Evolutionary conservation across 2,329 filamentous ascomycete genomes (phyloP).

Genomic region (Blastomyces parvus): DNA sequence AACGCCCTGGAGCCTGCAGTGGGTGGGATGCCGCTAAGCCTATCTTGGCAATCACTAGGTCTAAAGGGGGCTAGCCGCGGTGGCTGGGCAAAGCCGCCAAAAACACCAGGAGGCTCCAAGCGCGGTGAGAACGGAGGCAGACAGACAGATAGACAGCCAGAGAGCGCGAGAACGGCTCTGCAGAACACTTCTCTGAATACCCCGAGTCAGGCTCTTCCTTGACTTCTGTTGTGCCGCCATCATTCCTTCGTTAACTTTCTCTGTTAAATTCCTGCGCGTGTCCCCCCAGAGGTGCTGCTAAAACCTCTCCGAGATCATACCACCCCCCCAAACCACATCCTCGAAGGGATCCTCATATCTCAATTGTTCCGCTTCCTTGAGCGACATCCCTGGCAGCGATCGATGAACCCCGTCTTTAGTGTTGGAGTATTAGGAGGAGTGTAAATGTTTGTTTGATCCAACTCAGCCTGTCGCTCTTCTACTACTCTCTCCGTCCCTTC

Average conservation of each 20-base stretch:
- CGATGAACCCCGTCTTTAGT: neutral
- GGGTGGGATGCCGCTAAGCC: slow-evolving; percentile 7
- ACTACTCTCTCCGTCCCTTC: neutral
- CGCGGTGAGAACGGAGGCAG: neutral
- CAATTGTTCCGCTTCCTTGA: neutral
- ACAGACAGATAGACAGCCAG: slow-evolving; percentile 4
- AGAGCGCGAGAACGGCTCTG: slow-evolving; percentile 1
- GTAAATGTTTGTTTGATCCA: slow-evolving; percentile 5
- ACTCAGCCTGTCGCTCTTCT: neutral
- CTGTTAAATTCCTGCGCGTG: neutral
- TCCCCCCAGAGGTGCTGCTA: neutral
- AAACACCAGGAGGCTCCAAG: slow-evolving; percentile 6
- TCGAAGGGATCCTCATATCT: neutral
- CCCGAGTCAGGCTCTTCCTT: neutral
- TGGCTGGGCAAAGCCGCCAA: slow-evolving; percentile 10
- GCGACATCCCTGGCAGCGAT: neutral
- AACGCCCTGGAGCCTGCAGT: slow-evolving; percentile 1
- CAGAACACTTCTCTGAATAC: neutral
- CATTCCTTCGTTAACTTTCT: neutral
- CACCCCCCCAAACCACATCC: neutral
- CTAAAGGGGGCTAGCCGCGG: neutral
- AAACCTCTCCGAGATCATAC: neutral
- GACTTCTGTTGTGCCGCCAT: neutral
- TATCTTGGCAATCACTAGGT: neutral
- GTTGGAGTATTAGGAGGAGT: neutral